Conservation (phyloP, 345 rosid genomes). For the Kernera saxatilis region DNA sequence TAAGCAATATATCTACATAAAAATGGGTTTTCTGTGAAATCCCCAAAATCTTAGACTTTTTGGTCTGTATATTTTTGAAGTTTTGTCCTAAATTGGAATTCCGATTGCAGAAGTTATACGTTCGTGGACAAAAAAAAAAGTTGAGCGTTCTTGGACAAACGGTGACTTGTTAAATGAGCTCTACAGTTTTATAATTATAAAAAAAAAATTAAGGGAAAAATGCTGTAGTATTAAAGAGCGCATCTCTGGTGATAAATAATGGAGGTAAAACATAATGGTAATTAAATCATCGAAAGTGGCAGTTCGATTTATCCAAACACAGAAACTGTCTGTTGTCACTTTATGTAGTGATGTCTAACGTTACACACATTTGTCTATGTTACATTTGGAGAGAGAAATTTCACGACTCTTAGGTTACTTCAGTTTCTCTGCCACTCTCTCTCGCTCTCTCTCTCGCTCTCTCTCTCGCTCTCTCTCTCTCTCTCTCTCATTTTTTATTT, state of each 20-base stretch:
- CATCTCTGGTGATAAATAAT: slow-evolving; percentile 17
- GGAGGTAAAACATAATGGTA: slow-evolving; percentile 19
- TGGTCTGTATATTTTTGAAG: background rate
- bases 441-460: background rate
- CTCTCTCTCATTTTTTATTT: background rate
- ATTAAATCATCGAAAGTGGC: slow-evolving; percentile 28
- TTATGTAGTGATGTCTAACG: slow-evolving; percentile 34
- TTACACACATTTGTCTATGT: slow-evolving; percentile 33
- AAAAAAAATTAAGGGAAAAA: background rate
- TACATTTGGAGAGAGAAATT: slow-evolving; percentile 32
- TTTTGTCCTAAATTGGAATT: background rate
- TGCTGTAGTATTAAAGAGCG: background rate
- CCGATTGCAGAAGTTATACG: background rate
- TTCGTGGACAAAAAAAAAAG: background rate
- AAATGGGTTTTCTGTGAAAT: background rate
- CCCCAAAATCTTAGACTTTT: background rate
- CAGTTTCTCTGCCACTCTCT: slow-evolving; percentile 26
- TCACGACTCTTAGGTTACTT: slow-evolving; percentile 32
- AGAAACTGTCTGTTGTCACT: slow-evolving; percentile 34
- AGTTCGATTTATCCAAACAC: slow-evolving; percentile 32
- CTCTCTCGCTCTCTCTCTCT: background rate
- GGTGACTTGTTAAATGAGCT: background rate
- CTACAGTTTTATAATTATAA: background rate
- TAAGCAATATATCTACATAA: background rate
- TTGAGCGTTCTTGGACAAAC: background rate